phyloP scores from a whole-genome alignment of 169 alveolate species.

The Besnoitia besnoiti region DNA sequence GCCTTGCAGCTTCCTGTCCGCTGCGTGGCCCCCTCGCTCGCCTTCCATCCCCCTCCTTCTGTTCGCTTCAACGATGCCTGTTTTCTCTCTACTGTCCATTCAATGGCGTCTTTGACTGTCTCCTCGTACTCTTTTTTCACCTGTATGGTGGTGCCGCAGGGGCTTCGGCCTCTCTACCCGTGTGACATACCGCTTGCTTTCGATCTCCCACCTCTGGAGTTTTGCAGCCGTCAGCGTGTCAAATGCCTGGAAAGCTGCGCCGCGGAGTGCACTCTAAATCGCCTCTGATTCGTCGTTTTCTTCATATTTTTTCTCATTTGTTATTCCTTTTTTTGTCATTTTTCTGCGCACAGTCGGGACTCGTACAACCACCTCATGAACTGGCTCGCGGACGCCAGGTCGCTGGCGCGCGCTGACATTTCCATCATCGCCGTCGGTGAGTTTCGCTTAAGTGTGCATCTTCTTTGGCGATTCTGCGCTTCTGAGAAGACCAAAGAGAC shows the following conservation, averaged over 20 bases:
- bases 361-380: conserved; percentile 79
- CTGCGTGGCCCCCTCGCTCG: not conserved
- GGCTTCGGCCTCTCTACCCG: too few species aligned
- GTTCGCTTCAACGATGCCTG: not conserved
- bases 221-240: too few species aligned
- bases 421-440: conserved; percentile 82
- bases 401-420: conserved; percentile 83
- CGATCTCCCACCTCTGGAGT: not conserved
- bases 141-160: not conserved
- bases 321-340: not conserved
- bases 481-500: too few species aligned
- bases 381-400: conserved; percentile 84
- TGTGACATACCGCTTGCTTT: not conserved
- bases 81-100: not conserved
- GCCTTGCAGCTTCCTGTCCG: not conserved
- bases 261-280: not conserved
- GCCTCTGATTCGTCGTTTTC: not conserved
- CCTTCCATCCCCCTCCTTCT: not conserved
- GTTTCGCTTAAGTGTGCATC: not conserved
- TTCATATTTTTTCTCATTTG: not conserved
- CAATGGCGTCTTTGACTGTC: not conserved
- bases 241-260: too few species aligned
- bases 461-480: too few species aligned
- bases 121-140: not conserved
- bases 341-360: conserved; percentile 72